Evolutionary conservation across 1,284 basidiomycete genomes (phyloP).

Genomic region (Ustilago curta): DNA sequence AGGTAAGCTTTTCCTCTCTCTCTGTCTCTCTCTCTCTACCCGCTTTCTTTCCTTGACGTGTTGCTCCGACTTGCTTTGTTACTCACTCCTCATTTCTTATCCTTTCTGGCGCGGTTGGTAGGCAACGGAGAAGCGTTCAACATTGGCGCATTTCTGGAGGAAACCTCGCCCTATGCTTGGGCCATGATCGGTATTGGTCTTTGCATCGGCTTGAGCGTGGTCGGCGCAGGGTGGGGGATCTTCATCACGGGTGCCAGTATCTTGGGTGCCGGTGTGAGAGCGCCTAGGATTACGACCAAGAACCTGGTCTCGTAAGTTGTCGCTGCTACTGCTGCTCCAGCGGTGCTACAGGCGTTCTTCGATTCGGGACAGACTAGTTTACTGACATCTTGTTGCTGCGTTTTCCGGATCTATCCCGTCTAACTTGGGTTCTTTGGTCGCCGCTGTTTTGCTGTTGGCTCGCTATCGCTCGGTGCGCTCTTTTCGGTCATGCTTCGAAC

Average conservation of each 20-base stretch:
- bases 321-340: too few species aligned
- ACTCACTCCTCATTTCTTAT: neutral
- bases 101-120: neutral
- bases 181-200: slow-evolving; percentile 89
- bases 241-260: slow-evolving; percentile 95
- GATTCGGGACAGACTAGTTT: too few species aligned
- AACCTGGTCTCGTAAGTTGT: slow-evolving; percentile 88
- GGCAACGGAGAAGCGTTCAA: slow-evolving; percentile 57
- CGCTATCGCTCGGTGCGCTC: too few species aligned
- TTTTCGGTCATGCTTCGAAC: too few species aligned
- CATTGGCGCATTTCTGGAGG: slow-evolving; percentile 79
- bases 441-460: too few species aligned
- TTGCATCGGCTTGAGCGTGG: slow-evolving; percentile 91
- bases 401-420: too few species aligned
- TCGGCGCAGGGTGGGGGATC: slow-evolving; percentile 98
- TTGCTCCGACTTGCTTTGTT: neutral
- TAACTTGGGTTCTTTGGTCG: too few species aligned
- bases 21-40: too few species aligned
- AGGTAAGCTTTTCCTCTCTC: slow-evolving; percentile 20
- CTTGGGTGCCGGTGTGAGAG: slow-evolving; percentile 91
- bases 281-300: slow-evolving; percentile 95
- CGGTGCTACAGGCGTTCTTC: too few species aligned
- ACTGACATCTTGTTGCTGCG: too few species aligned
- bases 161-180: slow-evolving; percentile 93
- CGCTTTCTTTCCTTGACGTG: neutral